phyloP scores from a whole-genome alignment of 768 basidiomycete genomes.

The Mycena alexandri region DNA sequence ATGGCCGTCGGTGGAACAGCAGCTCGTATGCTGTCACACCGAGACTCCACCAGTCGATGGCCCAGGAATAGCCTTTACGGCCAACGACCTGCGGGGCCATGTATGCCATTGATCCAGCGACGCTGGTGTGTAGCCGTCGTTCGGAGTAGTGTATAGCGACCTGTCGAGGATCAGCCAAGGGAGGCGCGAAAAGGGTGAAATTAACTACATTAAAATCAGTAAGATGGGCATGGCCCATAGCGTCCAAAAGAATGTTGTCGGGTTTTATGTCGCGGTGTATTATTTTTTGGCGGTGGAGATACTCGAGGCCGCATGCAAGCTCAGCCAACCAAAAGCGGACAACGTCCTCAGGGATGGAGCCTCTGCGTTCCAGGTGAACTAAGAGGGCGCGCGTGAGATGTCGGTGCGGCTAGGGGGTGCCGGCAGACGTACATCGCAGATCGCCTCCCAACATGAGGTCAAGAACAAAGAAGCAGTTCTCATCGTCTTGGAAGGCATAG shows the following conservation, averaged over 20 bases:
- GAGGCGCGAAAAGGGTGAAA: not conserved
- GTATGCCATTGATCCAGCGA: constrained; percentile 99
- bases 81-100: constrained; percentile 98
- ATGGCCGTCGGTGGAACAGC: constrained; percentile 85
- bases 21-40: constrained; percentile 93
- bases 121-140: constrained; percentile 87
- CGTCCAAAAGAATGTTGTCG: constrained; percentile 95
- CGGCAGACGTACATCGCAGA: constrained; percentile 77
- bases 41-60: constrained; percentile 96
- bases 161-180: constrained; percentile 6
- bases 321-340: constrained; percentile 94
- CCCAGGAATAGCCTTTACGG: constrained; percentile 93
- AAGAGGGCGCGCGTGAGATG: constrained; percentile 24
- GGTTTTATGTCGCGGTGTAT: constrained; percentile 93
- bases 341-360: constrained; percentile 73
- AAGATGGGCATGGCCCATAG: constrained; percentile 94
- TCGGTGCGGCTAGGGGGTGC: constrained; percentile 13
- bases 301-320: constrained; percentile 85
- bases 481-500: constrained; percentile 97
- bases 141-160: constrained; percentile 97
- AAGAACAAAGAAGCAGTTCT: constrained; percentile 97
- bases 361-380: constrained; percentile 89
- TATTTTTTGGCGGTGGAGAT: constrained; percentile 92
- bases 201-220: constrained; percentile 90
- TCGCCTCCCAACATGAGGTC: constrained; percentile 98